Percentiles rank a stretch among this genome's conserved stretches.
phyloP scores from a whole-genome alignment of 257 asterid species.

The Solanum corneliomulleri region DNA sequence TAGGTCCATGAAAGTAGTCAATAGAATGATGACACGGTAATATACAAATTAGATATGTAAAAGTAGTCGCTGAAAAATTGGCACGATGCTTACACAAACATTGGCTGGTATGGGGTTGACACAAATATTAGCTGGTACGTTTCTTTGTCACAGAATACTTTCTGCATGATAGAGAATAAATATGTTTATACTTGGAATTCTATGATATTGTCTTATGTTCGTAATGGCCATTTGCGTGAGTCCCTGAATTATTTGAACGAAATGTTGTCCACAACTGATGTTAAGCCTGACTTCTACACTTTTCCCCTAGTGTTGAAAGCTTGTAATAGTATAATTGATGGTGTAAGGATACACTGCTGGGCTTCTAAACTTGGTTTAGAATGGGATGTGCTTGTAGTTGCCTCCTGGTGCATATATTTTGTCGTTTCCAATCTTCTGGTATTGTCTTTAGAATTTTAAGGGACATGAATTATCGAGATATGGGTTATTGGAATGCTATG shows the following conservation, averaged over 20 bases:
- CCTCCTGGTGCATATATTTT: conserved; percentile 83
- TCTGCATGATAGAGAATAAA: conserved; percentile 34
- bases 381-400: conserved; percentile 78
- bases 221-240: conserved; percentile 33
- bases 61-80: neutral
- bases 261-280: conserved; percentile 50
- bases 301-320: conserved; percentile 68
- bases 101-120: too few relatives aligned
- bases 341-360: conserved; percentile 60
- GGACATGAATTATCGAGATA: conserved; percentile 70
- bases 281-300: conserved; percentile 68
- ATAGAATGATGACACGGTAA: neutral
- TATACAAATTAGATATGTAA: neutral
- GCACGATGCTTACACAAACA: conserved; percentile 18
- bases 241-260: conserved; percentile 43
- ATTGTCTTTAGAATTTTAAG: conserved; percentile 44
- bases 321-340: conserved; percentile 41
- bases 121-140: neutral
- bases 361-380: conserved; percentile 48
- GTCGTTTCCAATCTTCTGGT: conserved; percentile 44
- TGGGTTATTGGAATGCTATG: conserved; percentile 86
- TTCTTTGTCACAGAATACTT: conserved; percentile 36
- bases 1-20: neutral
- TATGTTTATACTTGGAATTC: conserved; percentile 76
- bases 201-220: conserved; percentile 57